A percentile compares a stretch with the other conserved stretches of the same genome.
These are phyloP conservation scores for Kurtzmaniella quercitrusa DNA, from an alignment of 1,139 yeast species.

Conservation along the genomic window DNA sequence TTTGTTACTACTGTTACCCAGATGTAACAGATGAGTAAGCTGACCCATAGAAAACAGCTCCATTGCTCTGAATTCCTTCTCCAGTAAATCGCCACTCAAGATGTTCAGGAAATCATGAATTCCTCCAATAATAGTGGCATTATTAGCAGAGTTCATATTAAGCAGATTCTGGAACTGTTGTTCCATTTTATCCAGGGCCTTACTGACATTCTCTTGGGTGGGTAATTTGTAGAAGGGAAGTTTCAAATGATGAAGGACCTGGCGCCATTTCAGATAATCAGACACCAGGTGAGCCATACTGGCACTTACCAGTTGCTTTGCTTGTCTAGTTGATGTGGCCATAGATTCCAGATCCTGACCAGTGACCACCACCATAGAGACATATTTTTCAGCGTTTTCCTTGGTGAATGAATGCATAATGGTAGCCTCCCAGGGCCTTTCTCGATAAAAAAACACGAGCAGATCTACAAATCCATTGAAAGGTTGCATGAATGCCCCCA, in stretches of 20 bases:
- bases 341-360: slow-evolving; percentile 17
- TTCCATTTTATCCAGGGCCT: slow-evolving; percentile 4
- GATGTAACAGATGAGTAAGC: slow-evolving; percentile 5
- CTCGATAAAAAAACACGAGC: slow-evolving; percentile 69
- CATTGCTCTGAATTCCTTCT: slow-evolving; percentile 28
- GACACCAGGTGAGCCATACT: slow-evolving; percentile 23
- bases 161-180: background rate
- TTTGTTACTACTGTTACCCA: background rate
- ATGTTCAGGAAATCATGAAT: slow-evolving; percentile 39
- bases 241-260: slow-evolving; percentile 24
- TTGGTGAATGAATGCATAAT: slow-evolving; percentile 36
- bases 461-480: slow-evolving; percentile 77
- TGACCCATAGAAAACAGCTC: slow-evolving; percentile 27
- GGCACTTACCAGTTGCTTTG: slow-evolving; percentile 23
- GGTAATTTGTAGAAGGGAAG: slow-evolving; percentile 45
- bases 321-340: slow-evolving; percentile 23
- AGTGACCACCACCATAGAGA: slow-evolving; percentile 13
- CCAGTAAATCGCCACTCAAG: slow-evolving; percentile 25
- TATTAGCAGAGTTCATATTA: background rate
- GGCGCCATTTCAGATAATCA: slow-evolving; percentile 33
- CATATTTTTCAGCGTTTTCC: slow-evolving; percentile 31
- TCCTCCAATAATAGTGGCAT: slow-evolving; percentile 10
- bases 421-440: slow-evolving; percentile 67
- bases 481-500: slow-evolving; percentile 77
- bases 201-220: slow-evolving; percentile 26